Conservation (phyloP, 2,329 filamentous ascomycete species). For the Apiospora koreana region DNA sequence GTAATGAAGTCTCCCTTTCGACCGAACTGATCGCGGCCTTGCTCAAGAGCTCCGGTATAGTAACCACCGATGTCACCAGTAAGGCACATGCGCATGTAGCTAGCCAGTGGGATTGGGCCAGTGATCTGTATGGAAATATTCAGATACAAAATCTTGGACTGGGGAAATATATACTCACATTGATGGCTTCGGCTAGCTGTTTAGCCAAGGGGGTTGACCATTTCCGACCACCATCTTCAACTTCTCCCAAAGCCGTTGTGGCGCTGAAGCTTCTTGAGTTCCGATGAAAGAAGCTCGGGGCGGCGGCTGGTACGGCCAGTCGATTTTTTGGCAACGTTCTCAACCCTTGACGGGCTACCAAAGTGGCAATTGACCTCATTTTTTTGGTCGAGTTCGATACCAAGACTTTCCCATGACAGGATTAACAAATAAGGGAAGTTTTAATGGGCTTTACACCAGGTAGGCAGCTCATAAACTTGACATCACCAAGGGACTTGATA, state of each 20-base stretch:
- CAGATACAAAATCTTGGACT: background rate
- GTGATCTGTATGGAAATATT: slow-evolving; percentile 53
- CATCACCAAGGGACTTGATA: too few relatives aligned
- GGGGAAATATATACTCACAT: slow-evolving; percentile 52
- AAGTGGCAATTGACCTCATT: slow-evolving; percentile 28
- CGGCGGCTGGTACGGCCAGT: slow-evolving; percentile 15
- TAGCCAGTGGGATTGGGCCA: slow-evolving; percentile 86
- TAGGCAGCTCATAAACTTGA: too few relatives aligned
- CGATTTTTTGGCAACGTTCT: slow-evolving; percentile 20
- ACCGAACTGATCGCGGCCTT: slow-evolving; percentile 86
- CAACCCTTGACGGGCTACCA: slow-evolving; percentile 25
- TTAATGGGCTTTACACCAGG: too few relatives aligned
- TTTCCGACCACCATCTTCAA: slow-evolving; percentile 52
- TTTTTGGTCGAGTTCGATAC: slow-evolving; percentile 15
- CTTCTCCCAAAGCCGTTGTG: slow-evolving; percentile 25
- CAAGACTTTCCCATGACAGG: background rate
- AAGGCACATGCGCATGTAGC: slow-evolving; percentile 98
- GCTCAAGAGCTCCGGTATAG: slow-evolving; percentile 75
- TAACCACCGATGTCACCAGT: slow-evolving; percentile 90
- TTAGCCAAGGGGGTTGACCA: slow-evolving; percentile 95
- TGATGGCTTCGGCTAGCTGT: slow-evolving; percentile 82
- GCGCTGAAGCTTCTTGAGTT: slow-evolving; percentile 28
- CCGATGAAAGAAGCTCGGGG: slow-evolving; percentile 14
- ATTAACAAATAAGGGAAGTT: too few relatives aligned
- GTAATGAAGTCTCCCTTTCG: slow-evolving; percentile 93